A percentile compares a stretch with the other conserved stretches of the same genome.
Evolutionary conservation across 768 basidiomycete species (phyloP).

Genomic region (Xerocomellus amylosporus): DNA sequence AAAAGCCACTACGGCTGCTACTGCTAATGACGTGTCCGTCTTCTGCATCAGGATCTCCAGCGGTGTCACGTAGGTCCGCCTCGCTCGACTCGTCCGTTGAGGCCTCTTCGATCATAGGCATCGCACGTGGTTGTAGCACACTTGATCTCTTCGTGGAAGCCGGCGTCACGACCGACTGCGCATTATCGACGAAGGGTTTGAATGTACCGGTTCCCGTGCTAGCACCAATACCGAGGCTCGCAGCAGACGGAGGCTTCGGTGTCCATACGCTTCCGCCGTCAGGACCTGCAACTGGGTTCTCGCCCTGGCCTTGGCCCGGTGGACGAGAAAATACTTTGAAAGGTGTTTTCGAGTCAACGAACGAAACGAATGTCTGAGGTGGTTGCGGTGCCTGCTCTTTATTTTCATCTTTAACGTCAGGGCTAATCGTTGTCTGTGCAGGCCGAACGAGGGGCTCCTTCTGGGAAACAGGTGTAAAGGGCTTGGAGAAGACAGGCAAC

Average conservation of each 20-base stretch:
- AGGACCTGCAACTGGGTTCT: slow-evolving; percentile 30
- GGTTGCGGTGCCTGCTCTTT: slow-evolving; percentile 16
- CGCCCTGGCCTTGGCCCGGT: slow-evolving; percentile 41
- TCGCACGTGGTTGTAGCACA: slow-evolving; percentile 17
- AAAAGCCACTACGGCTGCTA: slow-evolving; percentile 30
- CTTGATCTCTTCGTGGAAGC: slow-evolving; percentile 22
- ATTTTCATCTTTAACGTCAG: slow-evolving; percentile 19
- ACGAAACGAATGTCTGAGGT: slow-evolving; percentile 41
- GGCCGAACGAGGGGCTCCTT: slow-evolving; percentile 34
- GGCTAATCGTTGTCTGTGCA: slow-evolving; percentile 14
- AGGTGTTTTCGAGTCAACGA: slow-evolving; percentile 39
- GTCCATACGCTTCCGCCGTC: slow-evolving; percentile 36
- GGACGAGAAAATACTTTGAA: slow-evolving; percentile 71
- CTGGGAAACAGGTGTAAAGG: slow-evolving; percentile 58
- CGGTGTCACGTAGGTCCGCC: slow-evolving; percentile 16
- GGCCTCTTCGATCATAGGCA: slow-evolving; percentile 25
- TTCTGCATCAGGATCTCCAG: slow-evolving; percentile 23
- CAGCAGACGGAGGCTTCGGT: slow-evolving; percentile 39
- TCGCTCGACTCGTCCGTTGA: slow-evolving; percentile 36
- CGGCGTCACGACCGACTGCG: slow-evolving; percentile 12
- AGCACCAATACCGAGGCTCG: slow-evolving; percentile 5
- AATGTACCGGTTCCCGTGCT: slow-evolving; percentile 24
- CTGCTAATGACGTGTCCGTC: slow-evolving; percentile 25
- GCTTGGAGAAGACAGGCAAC: slow-evolving; percentile 54
- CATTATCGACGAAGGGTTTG: slow-evolving; percentile 37